Evolutionary conservation across 2,329 filamentous ascomycete genomes (phyloP).

Genomic region (Exophiala bonariae): DNA sequence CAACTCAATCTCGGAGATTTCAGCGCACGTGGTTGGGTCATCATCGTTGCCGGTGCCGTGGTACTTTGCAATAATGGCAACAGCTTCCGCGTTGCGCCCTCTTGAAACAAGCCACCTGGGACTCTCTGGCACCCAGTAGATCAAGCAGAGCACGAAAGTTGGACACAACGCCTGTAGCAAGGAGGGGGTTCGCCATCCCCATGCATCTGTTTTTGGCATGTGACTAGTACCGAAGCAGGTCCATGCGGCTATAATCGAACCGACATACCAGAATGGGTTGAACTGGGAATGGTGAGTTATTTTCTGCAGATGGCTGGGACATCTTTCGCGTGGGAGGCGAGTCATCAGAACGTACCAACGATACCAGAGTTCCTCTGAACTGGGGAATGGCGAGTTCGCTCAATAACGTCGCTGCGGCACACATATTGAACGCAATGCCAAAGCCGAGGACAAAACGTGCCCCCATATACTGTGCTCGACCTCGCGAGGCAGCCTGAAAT

Average conservation of each 20-base stretch:
- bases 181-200: conserved; percentile 54
- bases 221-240: conserved; percentile 44
- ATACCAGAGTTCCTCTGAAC: too few species aligned
- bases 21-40: conserved; percentile 48
- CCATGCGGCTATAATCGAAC: conserved; percentile 50
- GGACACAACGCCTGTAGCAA: conserved; percentile 40
- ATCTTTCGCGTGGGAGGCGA: too few species aligned
- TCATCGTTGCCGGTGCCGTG: conserved; percentile 27
- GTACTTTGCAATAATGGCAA: conserved; percentile 25
- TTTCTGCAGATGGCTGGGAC: too few species aligned
- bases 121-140: conserved; percentile 27
- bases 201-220: conserved; percentile 47
- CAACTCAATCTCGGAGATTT: conserved; percentile 65
- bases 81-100: conserved; percentile 26
- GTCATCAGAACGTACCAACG: too few species aligned
- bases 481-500: too few species aligned
- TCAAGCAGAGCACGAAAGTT: conserved; percentile 28
- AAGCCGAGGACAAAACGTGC: too few species aligned
- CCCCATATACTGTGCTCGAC: too few species aligned
- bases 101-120: conserved; percentile 24
- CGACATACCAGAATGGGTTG: conserved; percentile 55
- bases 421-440: too few species aligned
- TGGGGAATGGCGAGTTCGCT: too few species aligned
- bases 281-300: too few species aligned
- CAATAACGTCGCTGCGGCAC: too few species aligned